Conservation (phyloP, 2,329 filamentous ascomycete genomes). For the Hymenoscyphus repandus region DNA sequence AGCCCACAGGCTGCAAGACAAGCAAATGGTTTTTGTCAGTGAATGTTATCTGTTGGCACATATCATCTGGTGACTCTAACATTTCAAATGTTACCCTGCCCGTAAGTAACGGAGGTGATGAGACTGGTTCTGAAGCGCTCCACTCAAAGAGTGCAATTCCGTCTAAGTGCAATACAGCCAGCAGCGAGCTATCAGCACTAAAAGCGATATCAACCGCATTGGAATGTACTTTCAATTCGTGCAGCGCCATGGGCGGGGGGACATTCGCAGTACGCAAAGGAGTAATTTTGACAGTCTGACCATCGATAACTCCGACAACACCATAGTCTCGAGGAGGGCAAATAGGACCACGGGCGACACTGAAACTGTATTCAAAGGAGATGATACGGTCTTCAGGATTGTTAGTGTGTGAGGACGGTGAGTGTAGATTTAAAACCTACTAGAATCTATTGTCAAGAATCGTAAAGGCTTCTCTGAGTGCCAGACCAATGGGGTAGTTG, state of each 20-base stretch:
- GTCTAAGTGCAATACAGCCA: conserved; percentile 67
- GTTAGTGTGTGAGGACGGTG: not conserved
- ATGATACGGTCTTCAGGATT: conserved; percentile 41
- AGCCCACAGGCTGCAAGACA: conserved; percentile 15
- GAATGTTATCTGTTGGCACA: conserved; percentile 28
- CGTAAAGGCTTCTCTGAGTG: conserved; percentile 79
- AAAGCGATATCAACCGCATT: conserved; percentile 72
- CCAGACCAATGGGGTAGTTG: conserved; percentile 49
- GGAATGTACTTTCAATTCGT: conserved; percentile 59
- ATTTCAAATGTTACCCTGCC: conserved; percentile 37
- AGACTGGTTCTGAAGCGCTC: conserved; percentile 53
- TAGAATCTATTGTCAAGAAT: conserved; percentile 49
- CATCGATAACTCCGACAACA: conserved; percentile 79
- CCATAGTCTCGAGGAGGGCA: conserved; percentile 71
- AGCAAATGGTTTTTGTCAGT: conserved; percentile 20
- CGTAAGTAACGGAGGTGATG: conserved; percentile 39
- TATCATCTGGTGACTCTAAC: conserved; percentile 10
- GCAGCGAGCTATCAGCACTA: conserved; percentile 53
- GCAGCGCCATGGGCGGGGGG: conserved; percentile 87
- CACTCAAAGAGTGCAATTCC: conserved; percentile 67
- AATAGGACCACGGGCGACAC: conserved; percentile 63
- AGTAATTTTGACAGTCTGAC: conserved; percentile 72
- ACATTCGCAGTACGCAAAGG: conserved; percentile 79
- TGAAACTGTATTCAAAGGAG: conserved; percentile 62
- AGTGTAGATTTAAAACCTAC: conserved; percentile 33